These are phyloP conservation scores for Collybia sp. DNA, from an alignment of 768 basidiomycete species.

Conservation along the genomic window DNA sequence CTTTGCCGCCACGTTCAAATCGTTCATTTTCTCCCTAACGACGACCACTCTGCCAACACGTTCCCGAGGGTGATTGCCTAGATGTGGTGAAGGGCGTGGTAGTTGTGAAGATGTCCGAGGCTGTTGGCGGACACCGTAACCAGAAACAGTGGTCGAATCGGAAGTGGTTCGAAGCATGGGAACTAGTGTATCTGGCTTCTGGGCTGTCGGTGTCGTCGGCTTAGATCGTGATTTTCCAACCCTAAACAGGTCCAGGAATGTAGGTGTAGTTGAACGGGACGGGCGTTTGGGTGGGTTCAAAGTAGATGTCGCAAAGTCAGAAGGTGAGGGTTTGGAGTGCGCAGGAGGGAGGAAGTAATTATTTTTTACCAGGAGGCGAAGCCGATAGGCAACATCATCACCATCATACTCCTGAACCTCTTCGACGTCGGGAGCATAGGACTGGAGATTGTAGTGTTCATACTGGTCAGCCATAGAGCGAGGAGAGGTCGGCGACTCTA, in stretches of 20 bases:
- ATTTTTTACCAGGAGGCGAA: slow-evolving; percentile 81
- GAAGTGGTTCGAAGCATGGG: slow-evolving; percentile 63
- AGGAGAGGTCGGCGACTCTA: slow-evolving; percentile 64
- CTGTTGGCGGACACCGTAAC: slow-evolving; percentile 25
- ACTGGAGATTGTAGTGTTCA: slow-evolving; percentile 39
- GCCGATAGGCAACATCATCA: slow-evolving; percentile 83
- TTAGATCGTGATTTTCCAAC: slow-evolving; percentile 66
- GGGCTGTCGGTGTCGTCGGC: slow-evolving; percentile 44
- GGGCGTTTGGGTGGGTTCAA: slow-evolving; percentile 39
- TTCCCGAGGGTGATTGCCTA: slow-evolving; percentile 16
- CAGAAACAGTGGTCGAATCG: slow-evolving; percentile 50
- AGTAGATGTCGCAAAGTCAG: slow-evolving; percentile 48
- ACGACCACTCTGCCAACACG: slow-evolving; percentile 67
- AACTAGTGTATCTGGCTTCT: slow-evolving; percentile 28
- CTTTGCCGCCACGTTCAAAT: slow-evolving; percentile 64
- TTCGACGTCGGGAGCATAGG: slow-evolving; percentile 43
- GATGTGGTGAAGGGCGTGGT: slow-evolving; percentile 26
- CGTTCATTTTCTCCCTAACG: slow-evolving; percentile 76
- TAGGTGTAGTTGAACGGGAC: slow-evolving; percentile 37
- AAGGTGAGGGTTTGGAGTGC: slow-evolving; percentile 73
- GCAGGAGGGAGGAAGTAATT: slow-evolving; percentile 88
- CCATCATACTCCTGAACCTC: slow-evolving; percentile 50
- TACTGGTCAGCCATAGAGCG: slow-evolving; percentile 45
- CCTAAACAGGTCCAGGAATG: slow-evolving; percentile 70
- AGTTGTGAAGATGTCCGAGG: slow-evolving; percentile 31